phyloP scores from a whole-genome alignment of 129 eudicot genomes.

The Saposhnikovia divaricata region DNA sequence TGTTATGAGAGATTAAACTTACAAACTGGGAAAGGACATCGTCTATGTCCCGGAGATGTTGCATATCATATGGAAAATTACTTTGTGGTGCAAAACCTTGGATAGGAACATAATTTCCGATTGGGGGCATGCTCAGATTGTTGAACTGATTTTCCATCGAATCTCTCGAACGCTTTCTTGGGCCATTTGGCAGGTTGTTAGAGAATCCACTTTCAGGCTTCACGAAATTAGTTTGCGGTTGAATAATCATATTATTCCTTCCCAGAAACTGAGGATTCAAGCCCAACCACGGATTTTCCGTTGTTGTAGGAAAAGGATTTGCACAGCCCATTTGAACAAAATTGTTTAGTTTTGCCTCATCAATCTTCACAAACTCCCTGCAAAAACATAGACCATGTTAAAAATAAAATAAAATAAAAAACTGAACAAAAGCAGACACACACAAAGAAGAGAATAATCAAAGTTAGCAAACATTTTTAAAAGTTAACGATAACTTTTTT shows the following conservation, averaged over 20 bases:
- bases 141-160: slow-evolving; percentile 11
- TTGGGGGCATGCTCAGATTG: background rate
- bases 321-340: slow-evolving; percentile 11
- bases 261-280: slow-evolving; percentile 13
- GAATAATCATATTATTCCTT: background rate
- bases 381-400: background rate
- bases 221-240: slow-evolving; percentile 15
- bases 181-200: slow-evolving; percentile 8
- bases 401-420: background rate
- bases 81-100: slow-evolving; percentile 12
- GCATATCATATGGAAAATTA: slow-evolving; percentile 15
- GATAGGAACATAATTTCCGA: background rate
- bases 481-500: too few species aligned
- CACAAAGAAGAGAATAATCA: background rate
- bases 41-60: slow-evolving; percentile 28
- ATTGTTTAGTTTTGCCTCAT: slow-evolving; percentile 15
- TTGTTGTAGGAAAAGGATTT: slow-evolving; percentile 3
- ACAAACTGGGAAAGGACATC: slow-evolving; percentile 29
- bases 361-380: slow-evolving; percentile 18
- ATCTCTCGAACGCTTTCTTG: slow-evolving; percentile 31
- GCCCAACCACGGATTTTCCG: slow-evolving; percentile 11
- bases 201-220: slow-evolving; percentile 32
- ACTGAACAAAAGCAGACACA: background rate
- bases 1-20: background rate
- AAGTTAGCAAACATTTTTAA: background rate